Base-by-base conservation (phyloP, 78 protist genomes). In the Dictyostelium firmibasis region DNA sequence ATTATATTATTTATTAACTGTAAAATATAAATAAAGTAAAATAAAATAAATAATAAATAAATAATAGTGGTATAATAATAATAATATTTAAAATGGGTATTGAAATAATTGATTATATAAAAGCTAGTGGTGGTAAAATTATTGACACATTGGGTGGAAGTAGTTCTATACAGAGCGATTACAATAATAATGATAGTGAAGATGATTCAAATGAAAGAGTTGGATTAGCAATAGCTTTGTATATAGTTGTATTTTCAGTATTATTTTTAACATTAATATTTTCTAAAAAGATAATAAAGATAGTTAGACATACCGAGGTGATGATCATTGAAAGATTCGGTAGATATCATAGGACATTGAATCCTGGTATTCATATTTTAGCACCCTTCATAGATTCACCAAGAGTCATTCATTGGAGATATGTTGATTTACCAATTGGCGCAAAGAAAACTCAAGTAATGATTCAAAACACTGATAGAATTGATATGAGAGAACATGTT, bases 261-360 rank as follows among this genome's bases (percentile, higher is more conserved):
- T n/a, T 77, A n/a, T 18, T 77, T 23, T 18, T 77, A 25, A 25
- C 60, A 41, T 77, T 35, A 33, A 77, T 77, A 18, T 11, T 77
- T 6, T 31, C 33, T 2, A 77, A 41, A n/a, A 77, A 77, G 31
- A 23, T 77, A 41, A 47, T 77, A 18, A 77, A 77, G 31, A 41
- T 77, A 36, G 83, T 77, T 41, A 77, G 83, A 41, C 50, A 41
- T 41, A 77, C 83, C 20, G 67, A 77, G 25, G 83, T 77, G 9
- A 77, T 77, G 83, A 77, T 77, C 62, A 77, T 77, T 25, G 83
- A 77, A 25, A 77, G 83, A 44, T 77, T 77, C 43, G 83, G 83
- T 18, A 77, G 44, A 77, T 77, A 41, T 41, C 83, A 77, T 25
- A 41, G 47, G n/a, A 77, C 57, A 14, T 77, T 77, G n/a, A 77